Evolutionary conservation across 768 basidiomycete genomes (phyloP).

Genomic region (Steccherinum ochraceum): DNA sequence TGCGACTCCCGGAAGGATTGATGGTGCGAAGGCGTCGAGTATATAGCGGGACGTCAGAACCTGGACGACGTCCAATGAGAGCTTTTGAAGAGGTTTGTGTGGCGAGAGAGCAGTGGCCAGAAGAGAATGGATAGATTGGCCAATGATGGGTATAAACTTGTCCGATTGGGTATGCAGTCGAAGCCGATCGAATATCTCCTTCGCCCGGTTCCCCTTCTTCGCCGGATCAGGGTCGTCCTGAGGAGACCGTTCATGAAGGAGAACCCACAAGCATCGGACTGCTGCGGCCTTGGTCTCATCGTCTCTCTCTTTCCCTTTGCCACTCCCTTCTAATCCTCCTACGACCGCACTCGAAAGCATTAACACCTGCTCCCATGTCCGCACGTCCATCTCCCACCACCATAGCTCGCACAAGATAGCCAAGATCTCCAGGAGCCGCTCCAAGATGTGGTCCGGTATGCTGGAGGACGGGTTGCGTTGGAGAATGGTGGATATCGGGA

Average conservation of each 20-base stretch:
- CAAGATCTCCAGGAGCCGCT: conserved; percentile 60
- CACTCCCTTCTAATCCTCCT: conserved; percentile 59
- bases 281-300: conserved; percentile 84
- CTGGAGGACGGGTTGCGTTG: conserved; percentile 62
- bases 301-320: conserved; percentile 60
- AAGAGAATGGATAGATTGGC: conserved; percentile 76
- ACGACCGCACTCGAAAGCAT: conserved; percentile 64
- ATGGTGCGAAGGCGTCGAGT: conserved; percentile 48
- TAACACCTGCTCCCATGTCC: conserved; percentile 82
- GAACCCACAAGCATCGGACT: conserved; percentile 52
- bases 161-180: conserved; percentile 32
- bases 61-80: conserved; percentile 53
- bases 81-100: conserved; percentile 53
- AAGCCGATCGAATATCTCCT: conserved; percentile 33
- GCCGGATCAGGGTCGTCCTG: conserved; percentile 29
- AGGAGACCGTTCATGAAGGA: conserved; percentile 48
- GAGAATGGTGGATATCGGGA: conserved; percentile 81
- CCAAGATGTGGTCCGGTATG: conserved; percentile 77
- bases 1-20: conserved; percentile 79
- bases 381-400: conserved; percentile 78
- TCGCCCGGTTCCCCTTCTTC: conserved; percentile 9
- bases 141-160: conserved; percentile 69
- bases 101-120: conserved; percentile 51
- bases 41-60: conserved; percentile 45
- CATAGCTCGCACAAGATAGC: conserved; percentile 58